Conservation (phyloP, 2,329 filamentous ascomycete species). For the Trematosphaeria pertusa region DNA sequence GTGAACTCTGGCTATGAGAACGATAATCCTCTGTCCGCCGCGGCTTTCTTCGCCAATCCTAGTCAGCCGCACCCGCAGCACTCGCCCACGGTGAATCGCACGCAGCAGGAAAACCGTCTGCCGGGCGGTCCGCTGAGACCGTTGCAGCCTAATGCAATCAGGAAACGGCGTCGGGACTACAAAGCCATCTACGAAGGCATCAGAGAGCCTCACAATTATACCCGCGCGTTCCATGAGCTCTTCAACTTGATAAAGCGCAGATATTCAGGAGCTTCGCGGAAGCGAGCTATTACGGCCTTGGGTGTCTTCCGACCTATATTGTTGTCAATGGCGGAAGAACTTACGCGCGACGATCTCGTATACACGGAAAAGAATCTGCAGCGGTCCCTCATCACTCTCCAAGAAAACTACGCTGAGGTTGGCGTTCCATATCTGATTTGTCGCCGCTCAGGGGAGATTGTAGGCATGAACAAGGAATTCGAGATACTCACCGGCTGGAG, state of each 20-base stretch:
- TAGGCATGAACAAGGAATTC: constrained; percentile 94
- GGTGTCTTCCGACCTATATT: constrained; percentile 92
- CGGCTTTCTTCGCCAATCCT: constrained; percentile 43
- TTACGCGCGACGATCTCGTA: constrained; percentile 86
- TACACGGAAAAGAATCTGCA: constrained; percentile 99
- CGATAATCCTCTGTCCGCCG: constrained; percentile 47
- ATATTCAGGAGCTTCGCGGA: constrained; percentile 76
- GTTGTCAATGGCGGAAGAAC: constrained; percentile 87
- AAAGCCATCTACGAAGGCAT: constrained; percentile 88
- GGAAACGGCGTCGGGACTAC: constrained; percentile 70
- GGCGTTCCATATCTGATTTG: constrained; percentile 92
- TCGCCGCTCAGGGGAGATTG: constrained; percentile 91
- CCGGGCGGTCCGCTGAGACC: constrained; percentile 41
- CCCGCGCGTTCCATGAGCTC: constrained; percentile 86
- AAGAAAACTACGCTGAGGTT: constrained; percentile 86
- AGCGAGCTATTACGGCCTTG: constrained; percentile 85
- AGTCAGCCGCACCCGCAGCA: constrained; percentile 36
- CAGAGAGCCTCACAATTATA: constrained; percentile 90
- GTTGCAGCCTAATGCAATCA: constrained; percentile 40
- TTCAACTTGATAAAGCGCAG: constrained; percentile 80
- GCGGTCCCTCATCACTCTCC: constrained; percentile 88
- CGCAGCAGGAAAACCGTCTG: constrained; percentile 32
- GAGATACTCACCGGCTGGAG: constrained; percentile 95
- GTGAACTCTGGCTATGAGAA: constrained; percentile 52
- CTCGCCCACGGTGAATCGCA: constrained; percentile 35